Percentiles rank a stretch among this genome's conserved stretches.
These are phyloP conservation scores for Acer negundo DNA, from an alignment of 345 rosid genomes.

Conservation along the genomic window DNA sequence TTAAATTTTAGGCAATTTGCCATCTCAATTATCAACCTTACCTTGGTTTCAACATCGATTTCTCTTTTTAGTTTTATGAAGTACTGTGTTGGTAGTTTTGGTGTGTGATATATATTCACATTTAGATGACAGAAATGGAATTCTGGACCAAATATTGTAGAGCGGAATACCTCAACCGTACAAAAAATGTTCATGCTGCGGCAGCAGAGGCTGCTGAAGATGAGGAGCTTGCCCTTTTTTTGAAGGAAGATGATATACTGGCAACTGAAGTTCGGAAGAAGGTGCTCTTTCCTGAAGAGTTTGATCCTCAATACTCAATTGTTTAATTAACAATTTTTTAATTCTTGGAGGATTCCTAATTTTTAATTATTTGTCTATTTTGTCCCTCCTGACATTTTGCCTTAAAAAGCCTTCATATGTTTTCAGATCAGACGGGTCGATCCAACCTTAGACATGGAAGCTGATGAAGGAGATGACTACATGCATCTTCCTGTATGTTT, in stretches of 20 bases:
- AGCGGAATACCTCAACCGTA: slow-evolving; percentile 88
- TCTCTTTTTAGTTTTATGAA: slow-evolving; percentile 4
- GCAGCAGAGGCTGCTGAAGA: slow-evolving; percentile 99
- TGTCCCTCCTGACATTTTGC: slow-evolving; percentile 17
- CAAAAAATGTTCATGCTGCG: slow-evolving; percentile 69
- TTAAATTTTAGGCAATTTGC: slow-evolving; percentile 6
- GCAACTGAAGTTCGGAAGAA: slow-evolving; percentile 74
- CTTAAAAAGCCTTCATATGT: slow-evolving; percentile 14
- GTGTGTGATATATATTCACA: slow-evolving; percentile 21
- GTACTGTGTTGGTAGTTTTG: slow-evolving; percentile 2
- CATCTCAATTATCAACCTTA: slow-evolving; percentile 8
- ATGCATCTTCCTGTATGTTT: slow-evolving; percentile 83
- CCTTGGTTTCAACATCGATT: neutral
- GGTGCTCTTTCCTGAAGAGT: slow-evolving; percentile 44
- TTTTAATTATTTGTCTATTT: neutral
- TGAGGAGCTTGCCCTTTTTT: slow-evolving; percentile 88
- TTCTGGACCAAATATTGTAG: slow-evolving; percentile 97
- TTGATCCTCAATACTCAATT: neutral
- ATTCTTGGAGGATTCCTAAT: slow-evolving; percentile 7
- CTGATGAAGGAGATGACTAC: slow-evolving; percentile 95
- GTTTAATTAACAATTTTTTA: slow-evolving; percentile 7
- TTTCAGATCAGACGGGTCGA: slow-evolving; percentile 87
- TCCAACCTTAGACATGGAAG: slow-evolving; percentile 95
- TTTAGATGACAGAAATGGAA: slow-evolving; percentile 85
- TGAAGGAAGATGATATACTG: slow-evolving; percentile 87